These are phyloP conservation scores for Hericium erinaceus DNA, from an alignment of 768 basidiomycete genomes.

Conservation along the genomic window DNA sequence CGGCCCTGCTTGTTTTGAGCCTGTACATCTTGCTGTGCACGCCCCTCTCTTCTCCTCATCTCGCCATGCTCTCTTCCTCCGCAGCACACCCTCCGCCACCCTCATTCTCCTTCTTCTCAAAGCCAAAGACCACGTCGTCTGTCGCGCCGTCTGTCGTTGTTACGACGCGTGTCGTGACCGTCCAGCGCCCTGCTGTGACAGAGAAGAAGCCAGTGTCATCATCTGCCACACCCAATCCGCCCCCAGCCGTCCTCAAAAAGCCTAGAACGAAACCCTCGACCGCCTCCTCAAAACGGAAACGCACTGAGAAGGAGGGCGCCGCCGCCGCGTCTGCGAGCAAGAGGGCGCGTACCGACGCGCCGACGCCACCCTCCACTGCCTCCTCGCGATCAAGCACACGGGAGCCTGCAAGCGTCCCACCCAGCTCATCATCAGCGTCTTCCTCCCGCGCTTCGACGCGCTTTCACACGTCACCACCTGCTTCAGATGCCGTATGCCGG, in stretches of 20 bases:
- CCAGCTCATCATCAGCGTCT: slow-evolving; percentile 12
- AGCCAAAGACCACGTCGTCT: slow-evolving; percentile 16
- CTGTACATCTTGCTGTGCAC: background rate
- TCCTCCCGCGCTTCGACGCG: slow-evolving; percentile 14
- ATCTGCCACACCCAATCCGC: slow-evolving; percentile 1
- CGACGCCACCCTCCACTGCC: slow-evolving; percentile 14
- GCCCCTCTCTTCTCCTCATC: background rate
- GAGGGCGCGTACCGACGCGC: slow-evolving; percentile 4
- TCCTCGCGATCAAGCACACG: slow-evolving; percentile 14
- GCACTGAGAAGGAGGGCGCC: background rate
- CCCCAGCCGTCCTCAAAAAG: background rate
- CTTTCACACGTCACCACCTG: slow-evolving; percentile 18
- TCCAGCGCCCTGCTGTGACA: slow-evolving; percentile 4
- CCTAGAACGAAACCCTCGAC: background rate
- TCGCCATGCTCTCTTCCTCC: slow-evolving; percentile 10
- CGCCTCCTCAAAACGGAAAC: background rate
- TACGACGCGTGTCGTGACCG: slow-evolving; percentile 22
- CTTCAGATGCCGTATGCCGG: slow-evolving; percentile 10
- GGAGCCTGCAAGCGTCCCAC: slow-evolving; percentile 5
- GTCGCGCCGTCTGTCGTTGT: slow-evolving; percentile 14
- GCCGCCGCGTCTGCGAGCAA: background rate
- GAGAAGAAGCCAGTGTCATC: background rate
- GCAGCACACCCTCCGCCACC: slow-evolving; percentile 1
- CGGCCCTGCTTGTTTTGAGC: background rate
- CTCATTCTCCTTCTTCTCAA: slow-evolving; percentile 24